Evolutionary conservation across 2,329 filamentous ascomycete species (phyloP), one percentile per base, ranked within the genome.

Genomic region (Penicillium sp.): DNA sequence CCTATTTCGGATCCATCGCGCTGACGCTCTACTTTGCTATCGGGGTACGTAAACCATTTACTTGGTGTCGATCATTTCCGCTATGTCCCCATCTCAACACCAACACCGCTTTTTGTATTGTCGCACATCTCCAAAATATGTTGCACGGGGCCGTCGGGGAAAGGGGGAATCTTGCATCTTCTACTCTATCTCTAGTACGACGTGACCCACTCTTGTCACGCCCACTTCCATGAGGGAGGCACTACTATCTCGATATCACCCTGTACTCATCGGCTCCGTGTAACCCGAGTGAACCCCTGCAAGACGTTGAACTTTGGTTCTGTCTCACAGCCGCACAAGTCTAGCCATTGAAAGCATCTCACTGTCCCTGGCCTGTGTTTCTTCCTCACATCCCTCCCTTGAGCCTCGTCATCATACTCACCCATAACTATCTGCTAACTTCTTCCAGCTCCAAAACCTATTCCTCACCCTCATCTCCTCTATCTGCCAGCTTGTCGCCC

Each of bases 21-120:
- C 73, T 97, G 64, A 97, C 93, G 9, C 77, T 97, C 22, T 95
- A 91, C 70, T 96, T 95, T 71, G 86, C 90, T 46, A 75, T 96
- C 60, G 89, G 89, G 63, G 91, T 96, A 79, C 81, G 88, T 55
- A 51, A 52, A 46, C 24, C 37, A 38, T 35, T 48, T 28, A n/a
- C 18, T 42, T 42, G 47, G 46, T 51, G 47, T 51, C 50, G 42
- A 55, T 47, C 49, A 47, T 46, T 42, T 51, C 46, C 34, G 40
- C 18, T 42, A 6, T 11, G 2, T 16, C 31, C 31, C 31, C 37
- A 26, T 35, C n/a, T 38, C 46, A 49, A 38, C 48, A 49, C 36
- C 28, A 44, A 53, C 34, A 29, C 32, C 40, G 45, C 26, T 47
- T 26, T 2, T 38, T 29, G 44, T 36, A 32, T 49, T 35, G 40